Percentiles rank a stretch among this genome's conserved stretches.
Conservation (phyloP, 2,329 filamentous ascomycete species). For the Apiospora aurea region DNA sequence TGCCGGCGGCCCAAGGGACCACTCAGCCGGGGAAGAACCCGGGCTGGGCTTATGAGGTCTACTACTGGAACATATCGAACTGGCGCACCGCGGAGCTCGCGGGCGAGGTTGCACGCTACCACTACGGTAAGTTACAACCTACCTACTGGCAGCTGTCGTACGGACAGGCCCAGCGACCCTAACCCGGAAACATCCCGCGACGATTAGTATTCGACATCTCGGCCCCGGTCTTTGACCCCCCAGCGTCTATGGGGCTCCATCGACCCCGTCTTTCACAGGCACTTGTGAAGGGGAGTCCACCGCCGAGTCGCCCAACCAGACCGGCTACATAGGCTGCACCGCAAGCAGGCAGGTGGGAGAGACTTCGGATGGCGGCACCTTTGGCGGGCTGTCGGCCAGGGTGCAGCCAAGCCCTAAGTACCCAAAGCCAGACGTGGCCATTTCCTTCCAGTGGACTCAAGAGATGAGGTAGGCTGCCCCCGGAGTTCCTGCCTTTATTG, state of each 20-base stretch:
- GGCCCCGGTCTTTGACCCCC: background rate
- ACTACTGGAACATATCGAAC: constrained; percentile 3
- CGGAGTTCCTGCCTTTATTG: background rate
- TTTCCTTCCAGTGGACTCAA: background rate
- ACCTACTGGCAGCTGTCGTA: too few species aligned
- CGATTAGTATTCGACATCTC: background rate
- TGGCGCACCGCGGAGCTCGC: background rate
- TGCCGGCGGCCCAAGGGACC: background rate
- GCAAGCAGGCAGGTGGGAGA: background rate
- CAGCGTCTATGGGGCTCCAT: background rate
- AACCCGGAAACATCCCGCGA: background rate
- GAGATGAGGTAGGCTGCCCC: background rate
- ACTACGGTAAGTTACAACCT: background rate
- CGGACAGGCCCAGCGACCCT: fast-evolving
- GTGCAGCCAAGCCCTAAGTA: background rate
- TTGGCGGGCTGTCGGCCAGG: background rate
- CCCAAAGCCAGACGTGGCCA: background rate
- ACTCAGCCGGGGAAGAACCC: background rate
- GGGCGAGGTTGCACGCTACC: background rate
- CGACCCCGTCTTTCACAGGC: background rate
- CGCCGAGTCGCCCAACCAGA: background rate
- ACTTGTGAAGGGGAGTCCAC: background rate
- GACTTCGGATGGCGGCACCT: background rate
- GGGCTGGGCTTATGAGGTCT: background rate
- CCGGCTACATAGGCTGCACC: background rate